These are phyloP conservation scores for Macrocybe sp. DNA, from an alignment of 1,284 basidiomycete species.

Conservation along the genomic window DNA sequence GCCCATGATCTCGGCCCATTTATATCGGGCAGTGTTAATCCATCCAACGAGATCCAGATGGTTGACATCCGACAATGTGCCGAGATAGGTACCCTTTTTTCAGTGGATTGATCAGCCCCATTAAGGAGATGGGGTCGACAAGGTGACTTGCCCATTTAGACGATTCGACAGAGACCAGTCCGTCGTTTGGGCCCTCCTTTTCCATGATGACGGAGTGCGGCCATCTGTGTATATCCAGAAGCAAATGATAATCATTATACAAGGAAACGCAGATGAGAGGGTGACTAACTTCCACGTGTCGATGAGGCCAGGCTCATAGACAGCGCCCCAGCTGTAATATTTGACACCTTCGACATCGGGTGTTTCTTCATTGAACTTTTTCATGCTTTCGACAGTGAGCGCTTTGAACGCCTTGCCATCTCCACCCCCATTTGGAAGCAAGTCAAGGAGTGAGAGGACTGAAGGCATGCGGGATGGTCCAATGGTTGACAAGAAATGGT, in stretches of 20 bases:
- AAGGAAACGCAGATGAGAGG: neutral
- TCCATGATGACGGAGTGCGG: constrained; percentile 82
- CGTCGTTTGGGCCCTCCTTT: constrained; percentile 91
- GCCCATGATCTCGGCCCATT: constrained; percentile 85
- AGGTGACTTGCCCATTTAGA: constrained; percentile 65
- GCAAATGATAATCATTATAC: neutral
- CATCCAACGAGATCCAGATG: constrained; percentile 89
- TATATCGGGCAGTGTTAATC: constrained; percentile 80
- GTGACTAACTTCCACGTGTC: constrained; percentile 71
- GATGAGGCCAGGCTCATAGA: constrained; percentile 81
- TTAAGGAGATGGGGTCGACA: constrained; percentile 3
- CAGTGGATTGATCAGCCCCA: constrained; percentile 3
- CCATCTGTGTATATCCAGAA: constrained; percentile 34
- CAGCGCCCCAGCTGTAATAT: constrained; percentile 93
- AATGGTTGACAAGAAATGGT: constrained; percentile 83
- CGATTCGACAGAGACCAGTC: constrained; percentile 80
- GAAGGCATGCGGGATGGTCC: constrained; percentile 63
- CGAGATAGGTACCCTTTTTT: constrained; percentile 70
- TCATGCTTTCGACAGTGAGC: constrained; percentile 85
- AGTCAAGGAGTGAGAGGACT: constrained; percentile 64
- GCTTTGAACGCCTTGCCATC: constrained; percentile 90
- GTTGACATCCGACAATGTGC: constrained; percentile 86
- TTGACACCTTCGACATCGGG: constrained; percentile 73
- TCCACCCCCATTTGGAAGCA: constrained; percentile 82
- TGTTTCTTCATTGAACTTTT: constrained; percentile 80